Evolutionary conservation across 2,329 filamentous ascomycete species (phyloP).

Genomic region (Cladosporium phlei): DNA sequence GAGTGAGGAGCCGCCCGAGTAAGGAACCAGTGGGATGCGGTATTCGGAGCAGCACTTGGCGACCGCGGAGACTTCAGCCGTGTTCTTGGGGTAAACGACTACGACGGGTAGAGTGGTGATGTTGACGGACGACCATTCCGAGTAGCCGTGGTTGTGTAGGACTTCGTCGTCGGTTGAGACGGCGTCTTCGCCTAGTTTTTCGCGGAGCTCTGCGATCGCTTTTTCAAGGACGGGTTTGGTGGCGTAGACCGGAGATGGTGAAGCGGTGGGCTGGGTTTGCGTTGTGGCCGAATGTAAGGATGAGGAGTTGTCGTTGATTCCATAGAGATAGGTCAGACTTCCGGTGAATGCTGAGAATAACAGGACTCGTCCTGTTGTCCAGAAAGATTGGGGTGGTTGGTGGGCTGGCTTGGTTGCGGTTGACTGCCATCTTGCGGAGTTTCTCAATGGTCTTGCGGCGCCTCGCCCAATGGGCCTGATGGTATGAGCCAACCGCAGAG

Average conservation of each 20-base stretch:
- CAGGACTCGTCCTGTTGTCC: constrained; percentile 46
- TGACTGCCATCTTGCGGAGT: constrained; percentile 15
- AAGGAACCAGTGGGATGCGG: constrained; percentile 76
- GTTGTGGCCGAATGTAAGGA: constrained; percentile 2
- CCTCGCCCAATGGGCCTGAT: background rate
- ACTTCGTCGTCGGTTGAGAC: constrained; percentile 63
- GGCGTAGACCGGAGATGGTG: constrained; percentile 42
- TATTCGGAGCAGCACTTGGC: constrained; percentile 72
- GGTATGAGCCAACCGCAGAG: too few species aligned
- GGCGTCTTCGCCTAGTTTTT: constrained; percentile 51
- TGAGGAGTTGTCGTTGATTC: constrained; percentile 35
- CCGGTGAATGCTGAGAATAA: constrained; percentile 48
- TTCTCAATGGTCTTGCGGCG: background rate
- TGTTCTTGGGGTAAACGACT: constrained; percentile 60
- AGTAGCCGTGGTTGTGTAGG: constrained; percentile 60
- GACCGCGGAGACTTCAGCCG: constrained; percentile 60
- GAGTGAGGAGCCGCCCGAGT: constrained; percentile 78
- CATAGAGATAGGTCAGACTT: constrained; percentile 49
- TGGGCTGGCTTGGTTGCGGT: background rate
- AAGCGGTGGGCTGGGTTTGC: constrained; percentile 12
- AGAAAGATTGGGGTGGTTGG: constrained; percentile 30
- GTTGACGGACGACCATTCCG: constrained; percentile 67
- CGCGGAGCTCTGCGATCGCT: constrained; percentile 53
- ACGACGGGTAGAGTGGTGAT: constrained; percentile 59
- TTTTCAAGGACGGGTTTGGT: constrained; percentile 48